These are phyloP conservation scores for Paraphoma chrysanthemicola DNA, from an alignment of 2,329 filamentous ascomycete genomes.

Conservation along the genomic window DNA sequence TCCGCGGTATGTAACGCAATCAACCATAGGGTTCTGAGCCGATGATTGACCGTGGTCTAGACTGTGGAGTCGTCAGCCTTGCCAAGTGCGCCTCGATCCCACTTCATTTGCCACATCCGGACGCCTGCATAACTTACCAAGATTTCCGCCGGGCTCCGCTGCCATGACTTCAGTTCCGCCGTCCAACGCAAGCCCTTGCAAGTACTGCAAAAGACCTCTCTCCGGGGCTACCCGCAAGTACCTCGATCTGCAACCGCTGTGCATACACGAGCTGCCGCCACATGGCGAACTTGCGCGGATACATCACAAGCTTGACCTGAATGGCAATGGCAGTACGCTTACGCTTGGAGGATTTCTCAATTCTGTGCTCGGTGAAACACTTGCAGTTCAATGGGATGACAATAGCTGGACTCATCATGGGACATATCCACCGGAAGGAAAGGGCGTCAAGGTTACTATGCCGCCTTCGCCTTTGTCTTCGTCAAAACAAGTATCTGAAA, in stretches of 20 bases:
- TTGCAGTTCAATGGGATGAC: constrained; percentile 21
- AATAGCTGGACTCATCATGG: constrained; percentile 16
- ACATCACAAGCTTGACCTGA: not conserved
- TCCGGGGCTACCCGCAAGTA: constrained; percentile 6
- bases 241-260: constrained; percentile 13
- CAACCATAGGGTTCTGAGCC: not conserved
- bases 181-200: not conserved
- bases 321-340: not conserved
- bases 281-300: constrained; percentile 17
- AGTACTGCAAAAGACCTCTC: not conserved
- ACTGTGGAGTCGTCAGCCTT: not conserved
- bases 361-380: constrained; percentile 24
- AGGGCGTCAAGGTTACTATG: constrained; percentile 13
- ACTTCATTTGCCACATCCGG: not conserved
- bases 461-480: constrained; percentile 4
- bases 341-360: constrained; percentile 23
- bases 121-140: not conserved
- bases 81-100: not conserved
- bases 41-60: constrained; percentile 1
- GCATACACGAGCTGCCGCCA: constrained; percentile 23
- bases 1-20: not conserved
- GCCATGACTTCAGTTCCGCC: not conserved
- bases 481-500: not conserved
- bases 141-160: constrained; percentile 1
- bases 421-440: constrained; percentile 15